Evolutionary conservation across 164 flowering plant species (phyloP).

Genomic region (Kingdonia uniflora): DNA sequence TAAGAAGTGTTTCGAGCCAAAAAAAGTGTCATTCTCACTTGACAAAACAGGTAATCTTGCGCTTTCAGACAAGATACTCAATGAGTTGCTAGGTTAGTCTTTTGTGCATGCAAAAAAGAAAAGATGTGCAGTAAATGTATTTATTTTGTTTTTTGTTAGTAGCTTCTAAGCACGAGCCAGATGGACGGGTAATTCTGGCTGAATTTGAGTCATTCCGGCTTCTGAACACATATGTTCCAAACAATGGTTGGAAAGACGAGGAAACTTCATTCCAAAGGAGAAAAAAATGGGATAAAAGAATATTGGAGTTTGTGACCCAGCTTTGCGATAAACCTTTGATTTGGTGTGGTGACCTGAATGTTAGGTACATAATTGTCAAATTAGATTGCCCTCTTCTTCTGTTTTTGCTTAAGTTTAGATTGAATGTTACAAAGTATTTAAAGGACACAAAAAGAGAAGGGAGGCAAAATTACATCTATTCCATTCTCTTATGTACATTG

Average conservation of each 20-base stretch:
- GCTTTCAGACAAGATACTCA: background rate
- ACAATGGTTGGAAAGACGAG: slow-evolving; percentile 99
- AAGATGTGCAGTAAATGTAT: background rate
- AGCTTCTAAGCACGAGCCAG: slow-evolving; percentile 84
- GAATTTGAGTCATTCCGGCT: slow-evolving; percentile 79
- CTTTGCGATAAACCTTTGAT: slow-evolving; percentile 75
- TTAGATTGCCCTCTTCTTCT: too few species aligned
- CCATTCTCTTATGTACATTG: too few species aligned
- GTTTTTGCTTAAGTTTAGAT: too few species aligned
- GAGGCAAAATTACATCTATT: too few species aligned
- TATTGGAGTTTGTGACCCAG: slow-evolving; percentile 61
- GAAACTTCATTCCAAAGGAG: slow-evolving; percentile 79
- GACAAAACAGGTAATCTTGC: slow-evolving; percentile 50
- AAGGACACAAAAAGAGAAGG: too few species aligned
- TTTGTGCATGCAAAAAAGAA: too few species aligned
- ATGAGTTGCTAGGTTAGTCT: background rate
- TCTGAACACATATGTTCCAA: slow-evolving; percentile 82
- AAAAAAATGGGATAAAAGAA: slow-evolving; percentile 96
- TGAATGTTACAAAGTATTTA: too few species aligned
- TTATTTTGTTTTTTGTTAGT: slow-evolving; percentile 11
- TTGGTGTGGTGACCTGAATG: slow-evolving; percentile 99
- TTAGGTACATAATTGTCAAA: slow-evolving; percentile 39
- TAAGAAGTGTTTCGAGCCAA: slow-evolving; percentile 71
- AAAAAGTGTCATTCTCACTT: slow-evolving; percentile 63
- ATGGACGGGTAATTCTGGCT: slow-evolving; percentile 89